Percentiles rank a stretch among this genome's conserved stretches.
phyloP scores from a whole-genome alignment of 345 rosid genomes.

The Zanthoxylum bungeanum region DNA sequence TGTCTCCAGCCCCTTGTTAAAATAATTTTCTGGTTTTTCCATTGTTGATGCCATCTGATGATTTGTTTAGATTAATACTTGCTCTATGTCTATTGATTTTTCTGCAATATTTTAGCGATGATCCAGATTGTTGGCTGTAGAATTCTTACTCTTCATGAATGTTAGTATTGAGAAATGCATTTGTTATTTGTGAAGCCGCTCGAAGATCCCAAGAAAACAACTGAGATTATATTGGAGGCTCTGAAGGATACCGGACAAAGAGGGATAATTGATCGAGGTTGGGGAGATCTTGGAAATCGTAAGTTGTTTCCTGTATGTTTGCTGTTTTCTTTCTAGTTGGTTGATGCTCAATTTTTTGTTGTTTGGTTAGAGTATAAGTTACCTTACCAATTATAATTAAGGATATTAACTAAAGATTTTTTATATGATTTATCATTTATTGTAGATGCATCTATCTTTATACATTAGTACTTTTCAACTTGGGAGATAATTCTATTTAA shows the following conservation, averaged over 20 bases:
- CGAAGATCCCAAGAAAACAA: conserved; percentile 76
- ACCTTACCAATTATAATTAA: neutral
- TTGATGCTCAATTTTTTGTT: neutral
- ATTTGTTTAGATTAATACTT: neutral
- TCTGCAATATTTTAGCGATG: neutral
- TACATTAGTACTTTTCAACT: neutral
- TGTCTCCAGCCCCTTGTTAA: neutral
- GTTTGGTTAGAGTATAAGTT: neutral
- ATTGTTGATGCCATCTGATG: neutral
- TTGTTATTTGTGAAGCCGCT: conserved; percentile 68
- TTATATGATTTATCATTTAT: neutral
- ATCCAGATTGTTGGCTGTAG: conserved; percentile 2
- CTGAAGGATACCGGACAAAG: conserved; percentile 79
- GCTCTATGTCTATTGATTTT: neutral
- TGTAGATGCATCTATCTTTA: neutral
- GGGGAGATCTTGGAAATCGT: conserved; percentile 94
- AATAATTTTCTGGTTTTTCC: neutral
- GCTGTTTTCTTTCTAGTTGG: neutral
- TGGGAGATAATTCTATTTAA: neutral
- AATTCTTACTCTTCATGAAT: neutral
- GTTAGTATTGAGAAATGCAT: conserved; percentile 4
- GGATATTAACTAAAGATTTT: neutral
- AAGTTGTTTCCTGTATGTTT: conserved; percentile 30
- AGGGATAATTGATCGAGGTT: conserved; percentile 91
- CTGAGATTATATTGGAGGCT: conserved; percentile 78